Base-by-base conservation (phyloP, 352 stramenopile species). In the Globisporangium takayamanum region DNA sequence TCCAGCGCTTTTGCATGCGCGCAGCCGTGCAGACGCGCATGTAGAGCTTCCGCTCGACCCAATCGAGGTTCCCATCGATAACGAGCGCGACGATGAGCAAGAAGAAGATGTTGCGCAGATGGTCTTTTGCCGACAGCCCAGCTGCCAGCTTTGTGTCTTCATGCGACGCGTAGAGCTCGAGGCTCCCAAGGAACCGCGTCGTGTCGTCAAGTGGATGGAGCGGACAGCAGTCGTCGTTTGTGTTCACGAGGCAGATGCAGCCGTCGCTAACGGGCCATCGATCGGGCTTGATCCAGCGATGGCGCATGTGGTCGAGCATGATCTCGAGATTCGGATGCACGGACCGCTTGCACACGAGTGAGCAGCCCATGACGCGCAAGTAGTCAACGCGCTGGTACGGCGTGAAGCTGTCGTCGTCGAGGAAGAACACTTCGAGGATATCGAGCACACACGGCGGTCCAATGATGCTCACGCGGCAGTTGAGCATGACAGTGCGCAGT, bases 271-370 rank as follows among this genome's bases (percentile, higher is more conserved):
- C 36, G 2, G 75, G 70, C 75, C 75, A 85, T 22, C 66, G 36
- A 3, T 68, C 60, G 2, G 58, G 22, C n/a, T 64, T 67, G 6
- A 82, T 44, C 73, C 73, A 82, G 8, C 60, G 63, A 47, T 74
- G 60, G 3, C 72, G 68, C 54, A 85, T 59, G 22, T 74, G 70
- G 44, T 76, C 66, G 18, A 85, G 60, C 66, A 85, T 78, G 48
- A 82, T 78, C 65, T 85, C 73, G n/a, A 80, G 25, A 44, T 85
- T 85, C 2, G 75, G 73, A 26, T 78, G 75, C n/a, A 82, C 64
- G 0, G 62, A 67, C 1, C 68, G 72, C 60, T 85, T 85, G 53
- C 68, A 76, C 6, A 85, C 75, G 1, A 85, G 37, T 1, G 62
- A 59, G 22, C 68, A 76, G 39, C 75, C 75, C 28, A 85, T 55